These are phyloP conservation scores for Apophysomyces trapeziformis DNA, from an alignment of 371 early-diverging fungal genomes.

Conservation along the genomic window DNA sequence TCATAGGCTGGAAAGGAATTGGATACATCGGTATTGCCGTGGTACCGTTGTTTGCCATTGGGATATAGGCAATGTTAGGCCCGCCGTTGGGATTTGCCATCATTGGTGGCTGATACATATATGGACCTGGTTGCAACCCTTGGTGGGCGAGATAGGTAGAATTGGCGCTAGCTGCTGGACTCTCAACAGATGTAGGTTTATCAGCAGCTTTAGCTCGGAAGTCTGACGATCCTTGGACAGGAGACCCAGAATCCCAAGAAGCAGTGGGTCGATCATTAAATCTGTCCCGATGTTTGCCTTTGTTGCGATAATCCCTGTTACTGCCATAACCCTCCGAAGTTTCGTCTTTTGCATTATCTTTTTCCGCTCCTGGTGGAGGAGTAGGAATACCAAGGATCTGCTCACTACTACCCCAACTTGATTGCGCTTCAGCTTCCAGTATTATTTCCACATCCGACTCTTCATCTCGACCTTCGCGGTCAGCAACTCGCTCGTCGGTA, in stretches of 20 bases:
- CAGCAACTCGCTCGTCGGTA: constrained; percentile 13
- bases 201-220: background rate
- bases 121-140: constrained; percentile 7
- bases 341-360: background rate
- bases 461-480: constrained; percentile 23
- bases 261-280: constrained; percentile 1
- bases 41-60: constrained; percentile 24
- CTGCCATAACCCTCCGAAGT: background rate
- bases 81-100: constrained; percentile 13
- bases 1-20: constrained; percentile 25
- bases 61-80: constrained; percentile 20
- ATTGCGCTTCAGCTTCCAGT: constrained; percentile 32
- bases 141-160: background rate
- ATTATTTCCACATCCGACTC: constrained; percentile 50
- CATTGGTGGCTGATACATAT: constrained; percentile 21
- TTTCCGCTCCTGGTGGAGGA: constrained; percentile 13
- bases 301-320: background rate
- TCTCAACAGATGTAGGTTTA: background rate
- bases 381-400: constrained; percentile 35
- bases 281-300: background rate
- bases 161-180: background rate
- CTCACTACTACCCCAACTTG: constrained; percentile 22
- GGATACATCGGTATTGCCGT: constrained; percentile 28
- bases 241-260: background rate
- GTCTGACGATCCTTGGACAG: background rate